Conservation (phyloP, 2,329 filamentous ascomycete genomes). For the Claviceps pazoutovae region DNA sequence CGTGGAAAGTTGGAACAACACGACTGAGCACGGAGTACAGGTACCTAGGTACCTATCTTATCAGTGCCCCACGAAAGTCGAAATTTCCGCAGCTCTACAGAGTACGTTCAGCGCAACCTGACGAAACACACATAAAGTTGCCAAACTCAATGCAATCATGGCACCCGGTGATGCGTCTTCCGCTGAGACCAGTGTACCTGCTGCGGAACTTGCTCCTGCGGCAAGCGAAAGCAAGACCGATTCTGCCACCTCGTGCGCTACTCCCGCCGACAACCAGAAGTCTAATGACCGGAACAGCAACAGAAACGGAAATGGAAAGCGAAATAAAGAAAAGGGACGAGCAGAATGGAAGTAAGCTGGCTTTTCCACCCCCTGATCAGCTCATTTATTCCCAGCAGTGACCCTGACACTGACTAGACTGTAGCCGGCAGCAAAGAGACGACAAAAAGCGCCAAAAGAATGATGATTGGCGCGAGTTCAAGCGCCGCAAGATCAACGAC, state of each 20-base stretch:
- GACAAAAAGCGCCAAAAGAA: constrained; percentile 26
- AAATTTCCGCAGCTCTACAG: not conserved
- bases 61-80: constrained; percentile 1
- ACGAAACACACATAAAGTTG: not conserved
- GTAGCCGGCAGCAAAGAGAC: constrained; percentile 19
- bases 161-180: constrained; percentile 17
- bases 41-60: not conserved
- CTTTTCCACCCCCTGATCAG: too few species aligned
- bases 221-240: constrained; percentile 2
- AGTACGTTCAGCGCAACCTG: not conserved
- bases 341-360: constrained; percentile 9
- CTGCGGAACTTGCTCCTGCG: constrained; percentile 7
- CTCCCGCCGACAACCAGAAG: constrained; percentile 1
- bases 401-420: constrained; percentile 18
- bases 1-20: too few species aligned
- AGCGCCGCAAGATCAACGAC: constrained; percentile 27
- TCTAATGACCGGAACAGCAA: constrained; percentile 5
- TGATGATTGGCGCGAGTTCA: constrained; percentile 26
- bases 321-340: constrained; percentile 16
- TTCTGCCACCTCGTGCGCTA: not conserved
- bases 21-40: too few species aligned
- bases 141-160: constrained; percentile 18
- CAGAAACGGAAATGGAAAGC: constrained; percentile 1
- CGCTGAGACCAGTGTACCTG: constrained; percentile 13
- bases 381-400: not conserved